phyloP scores from a whole-genome alignment of 371 early-diverging fungal species.

The Capniomyces stellatus region DNA sequence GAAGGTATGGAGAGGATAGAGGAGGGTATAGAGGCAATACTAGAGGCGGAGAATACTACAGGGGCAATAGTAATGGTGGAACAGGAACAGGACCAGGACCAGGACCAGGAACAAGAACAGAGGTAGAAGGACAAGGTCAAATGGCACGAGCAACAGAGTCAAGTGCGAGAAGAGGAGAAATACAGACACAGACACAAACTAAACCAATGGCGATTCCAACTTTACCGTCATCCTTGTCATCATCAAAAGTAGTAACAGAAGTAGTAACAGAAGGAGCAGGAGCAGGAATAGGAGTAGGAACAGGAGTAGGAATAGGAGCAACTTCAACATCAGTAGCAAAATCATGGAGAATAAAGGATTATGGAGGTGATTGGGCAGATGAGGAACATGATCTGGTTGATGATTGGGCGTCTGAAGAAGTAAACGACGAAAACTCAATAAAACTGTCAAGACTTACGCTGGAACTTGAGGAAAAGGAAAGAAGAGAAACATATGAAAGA shows the following conservation, averaged over 20 bases:
- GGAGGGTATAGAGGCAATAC: background rate
- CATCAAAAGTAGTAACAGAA: too few species aligned
- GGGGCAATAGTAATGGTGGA: background rate
- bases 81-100: too few species aligned
- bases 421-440: background rate
- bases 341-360: background rate
- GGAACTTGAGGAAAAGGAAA: background rate
- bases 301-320: too few species aligned
- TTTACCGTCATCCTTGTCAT: too few species aligned
- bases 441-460: too few species aligned
- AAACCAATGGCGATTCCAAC: too few species aligned
- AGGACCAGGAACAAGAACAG: background rate
- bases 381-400: conserved; percentile 3
- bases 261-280: background rate
- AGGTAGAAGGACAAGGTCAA: background rate
- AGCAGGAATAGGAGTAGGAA: too few species aligned
- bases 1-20: background rate
- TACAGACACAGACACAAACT: too few species aligned
- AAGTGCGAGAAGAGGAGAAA: background rate
- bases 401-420: background rate
- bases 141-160: background rate
- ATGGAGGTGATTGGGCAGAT: conserved; percentile 9
- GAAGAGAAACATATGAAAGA: background rate
- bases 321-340: background rate
- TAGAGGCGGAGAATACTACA: background rate